These are phyloP conservation scores for Cyclotella choctawhatcheeana DNA, from an alignment of 108 stramenopile species.

Conservation along the genomic window DNA sequence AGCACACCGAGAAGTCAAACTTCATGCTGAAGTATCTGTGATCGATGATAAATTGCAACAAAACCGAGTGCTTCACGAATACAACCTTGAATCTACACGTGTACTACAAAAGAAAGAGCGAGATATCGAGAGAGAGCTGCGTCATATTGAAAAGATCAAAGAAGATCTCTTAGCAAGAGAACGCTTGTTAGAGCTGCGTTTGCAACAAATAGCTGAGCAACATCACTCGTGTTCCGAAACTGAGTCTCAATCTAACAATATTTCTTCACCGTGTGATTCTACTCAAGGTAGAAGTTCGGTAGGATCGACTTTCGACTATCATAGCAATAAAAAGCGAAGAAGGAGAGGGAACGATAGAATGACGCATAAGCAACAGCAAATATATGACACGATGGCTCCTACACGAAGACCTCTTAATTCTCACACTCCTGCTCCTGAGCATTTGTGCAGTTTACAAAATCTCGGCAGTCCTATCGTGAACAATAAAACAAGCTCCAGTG, in stretches of 20 bases:
- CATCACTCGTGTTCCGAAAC: no score
- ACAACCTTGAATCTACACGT: constrained; percentile 16
- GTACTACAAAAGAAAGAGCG: constrained; percentile 26
- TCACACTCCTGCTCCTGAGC: background rate
- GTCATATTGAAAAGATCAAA: constrained; percentile 22
- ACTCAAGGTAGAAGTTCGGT: constrained; percentile 6
- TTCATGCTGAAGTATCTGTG: constrained; percentile 13
- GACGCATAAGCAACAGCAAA: background rate
- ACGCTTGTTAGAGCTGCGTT: constrained; percentile 14
- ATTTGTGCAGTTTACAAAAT: constrained; percentile 6
- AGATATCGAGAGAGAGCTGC: constrained; percentile 7
- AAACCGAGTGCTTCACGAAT: constrained; percentile 15
- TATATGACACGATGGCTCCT: background rate
- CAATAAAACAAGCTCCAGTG: background rate
- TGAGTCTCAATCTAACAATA: background rate
- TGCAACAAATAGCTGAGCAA: constrained; percentile 11
- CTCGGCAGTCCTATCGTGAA: background rate
- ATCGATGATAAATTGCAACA: background rate
- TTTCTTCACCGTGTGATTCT: constrained; percentile 5
- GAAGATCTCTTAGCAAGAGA: constrained; percentile 11
- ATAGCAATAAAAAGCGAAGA: background rate
- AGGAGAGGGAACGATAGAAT: background rate
- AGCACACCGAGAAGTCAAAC: constrained; percentile 26
- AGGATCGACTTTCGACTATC: background rate
- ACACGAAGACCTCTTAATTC: background rate